phyloP scores from a whole-genome alignment of 2,329 filamentous ascomycete genomes.

The Hypoxylon sp. region DNA sequence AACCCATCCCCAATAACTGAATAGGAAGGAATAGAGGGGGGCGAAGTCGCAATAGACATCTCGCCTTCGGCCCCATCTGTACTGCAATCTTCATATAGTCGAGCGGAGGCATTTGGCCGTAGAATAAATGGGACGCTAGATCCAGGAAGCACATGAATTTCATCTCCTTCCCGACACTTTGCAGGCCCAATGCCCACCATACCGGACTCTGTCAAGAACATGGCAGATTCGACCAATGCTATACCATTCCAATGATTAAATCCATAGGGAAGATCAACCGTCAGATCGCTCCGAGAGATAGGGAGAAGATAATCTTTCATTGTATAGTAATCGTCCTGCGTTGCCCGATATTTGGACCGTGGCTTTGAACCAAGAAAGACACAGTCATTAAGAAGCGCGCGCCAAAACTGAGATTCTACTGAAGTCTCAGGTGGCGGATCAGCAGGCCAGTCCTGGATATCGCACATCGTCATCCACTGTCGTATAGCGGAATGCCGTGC shows the following conservation, averaged over 20 bases:
- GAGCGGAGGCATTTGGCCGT: neutral
- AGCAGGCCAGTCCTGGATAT: slow-evolving; percentile 10
- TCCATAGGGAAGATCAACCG: neutral
- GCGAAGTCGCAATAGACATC: neutral
- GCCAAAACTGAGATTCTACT: slow-evolving; percentile 12
- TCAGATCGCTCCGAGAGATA: neutral
- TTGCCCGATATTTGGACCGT: neutral
- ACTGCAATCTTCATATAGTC: neutral
- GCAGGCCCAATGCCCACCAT: neutral
- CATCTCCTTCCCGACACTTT: neutral
- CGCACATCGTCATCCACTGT: slow-evolving; percentile 21
- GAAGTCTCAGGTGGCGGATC: slow-evolving; percentile 12
- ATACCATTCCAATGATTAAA: neutral
- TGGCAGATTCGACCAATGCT: neutral
- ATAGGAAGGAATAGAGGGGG: slow-evolving; percentile 7
- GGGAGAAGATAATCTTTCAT: neutral
- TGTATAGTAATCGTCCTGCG: neutral
- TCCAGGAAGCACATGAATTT: neutral
- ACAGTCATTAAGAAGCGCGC: slow-evolving; percentile 16
- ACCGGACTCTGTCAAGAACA: neutral
- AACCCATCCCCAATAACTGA: slow-evolving; percentile 23
- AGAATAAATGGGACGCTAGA: neutral
- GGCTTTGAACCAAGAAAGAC: neutral
- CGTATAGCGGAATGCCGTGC: slow-evolving; percentile 1
- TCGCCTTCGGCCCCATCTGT: neutral